Conservation (phyloP, 2,329 filamentous ascomycete species). For the Colletotrichum theobromicola region DNA sequence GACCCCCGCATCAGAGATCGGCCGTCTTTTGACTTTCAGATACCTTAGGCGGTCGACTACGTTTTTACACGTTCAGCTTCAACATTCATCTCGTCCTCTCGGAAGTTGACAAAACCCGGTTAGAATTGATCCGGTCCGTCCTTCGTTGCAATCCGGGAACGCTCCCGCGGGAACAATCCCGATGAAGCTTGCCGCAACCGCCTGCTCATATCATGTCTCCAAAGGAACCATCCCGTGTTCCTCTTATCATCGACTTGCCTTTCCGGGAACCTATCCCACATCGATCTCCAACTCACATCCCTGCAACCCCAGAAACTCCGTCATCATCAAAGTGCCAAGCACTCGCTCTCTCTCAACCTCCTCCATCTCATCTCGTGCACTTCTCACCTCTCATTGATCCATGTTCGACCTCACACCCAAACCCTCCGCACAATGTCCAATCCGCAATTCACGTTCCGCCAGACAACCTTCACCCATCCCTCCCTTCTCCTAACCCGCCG, state of each 20-base stretch:
- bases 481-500: slow-evolving; percentile 40
- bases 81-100: not conserved
- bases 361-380: not conserved
- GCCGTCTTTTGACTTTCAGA: not conserved
- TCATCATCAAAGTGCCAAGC: not conserved
- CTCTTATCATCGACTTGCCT: not conserved
- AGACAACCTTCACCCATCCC: slow-evolving; percentile 39
- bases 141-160: not conserved
- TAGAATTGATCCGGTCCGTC: not conserved
- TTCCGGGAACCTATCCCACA: not conserved
- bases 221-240: not conserved
- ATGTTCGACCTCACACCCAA: not conserved
- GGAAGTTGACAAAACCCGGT: not conserved
- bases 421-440: slow-evolving; percentile 29
- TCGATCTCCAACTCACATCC: not conserved
- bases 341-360: not conserved
- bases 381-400: not conserved
- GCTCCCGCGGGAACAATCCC: not conserved
- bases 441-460: slow-evolving; percentile 38
- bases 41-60: not conserved
- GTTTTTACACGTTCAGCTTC: not conserved
- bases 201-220: not conserved
- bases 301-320: not conserved
- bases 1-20: slow-evolving; percentile 14
- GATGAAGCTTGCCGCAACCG: not conserved